Base-by-base conservation (phyloP, 768 basidiomycete genomes). In the Lactifluus piperatus region DNA sequence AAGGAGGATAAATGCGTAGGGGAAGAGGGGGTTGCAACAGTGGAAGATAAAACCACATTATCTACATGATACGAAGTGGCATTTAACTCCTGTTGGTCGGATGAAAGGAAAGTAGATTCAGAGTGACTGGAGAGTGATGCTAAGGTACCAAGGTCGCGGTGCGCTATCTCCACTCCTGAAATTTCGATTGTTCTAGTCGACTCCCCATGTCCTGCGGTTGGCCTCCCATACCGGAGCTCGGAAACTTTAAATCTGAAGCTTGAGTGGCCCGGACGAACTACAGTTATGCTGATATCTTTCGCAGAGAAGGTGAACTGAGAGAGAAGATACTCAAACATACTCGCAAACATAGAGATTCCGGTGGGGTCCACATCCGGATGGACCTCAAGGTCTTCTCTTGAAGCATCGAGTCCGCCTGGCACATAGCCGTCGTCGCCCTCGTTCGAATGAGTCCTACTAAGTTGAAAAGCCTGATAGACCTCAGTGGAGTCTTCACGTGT, bases 281-380 rank as follows among this genome's bases (percentile, higher is more conserved):
- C 62, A 1, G 85, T 85, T 57, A 93, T 73, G 66, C 74, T 81
- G 37, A 83, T 81, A 67, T 91, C 83, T 27, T 76, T 67, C 14
- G 83, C 86, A 64, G 86, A 83, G 66, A 91, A 87, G 60, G 88
- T 83, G 68, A 94, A 88, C 61, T 85, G 80, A 16, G 88, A 79
- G 29, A 94, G 80, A 13, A 94, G 74, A 29, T 83, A 78, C 67
- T 93, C 91, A 48, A 93, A 83, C 56, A 94, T 78, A 48, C 81
- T 80, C 29, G 92, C 84, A 69, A 94, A 86, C 50, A 94, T 74
- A 16, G 89, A 89, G 26, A 92, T 83, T 18, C 89, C 91, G 29
- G 79, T 78, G 43, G 86, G 84, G 62, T 90, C 85, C 27, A 71
- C 67, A 50, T 86, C 84, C 22, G 69, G 53, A 52, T 71, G 70